phyloP scores from a whole-genome alignment of 768 basidiomycete genomes.

The Boletus reticulatus region DNA sequence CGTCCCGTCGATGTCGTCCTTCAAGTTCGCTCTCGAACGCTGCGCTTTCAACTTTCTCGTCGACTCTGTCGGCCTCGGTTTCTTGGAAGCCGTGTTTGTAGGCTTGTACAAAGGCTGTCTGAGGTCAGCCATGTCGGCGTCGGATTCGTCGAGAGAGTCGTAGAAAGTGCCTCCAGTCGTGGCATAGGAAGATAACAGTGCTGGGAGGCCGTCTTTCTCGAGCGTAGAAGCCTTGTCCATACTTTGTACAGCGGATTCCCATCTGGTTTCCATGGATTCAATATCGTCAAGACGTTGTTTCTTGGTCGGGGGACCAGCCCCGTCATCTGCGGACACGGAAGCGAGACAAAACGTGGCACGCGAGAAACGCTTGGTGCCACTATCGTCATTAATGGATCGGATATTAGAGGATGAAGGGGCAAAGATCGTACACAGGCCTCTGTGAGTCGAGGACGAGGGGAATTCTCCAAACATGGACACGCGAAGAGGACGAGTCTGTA shows the following conservation, averaged over 20 bases:
- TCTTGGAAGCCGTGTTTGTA: not conserved
- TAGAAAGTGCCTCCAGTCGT: slow-evolving; percentile 17
- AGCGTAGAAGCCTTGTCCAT: slow-evolving; percentile 44
- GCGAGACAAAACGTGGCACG: slow-evolving; percentile 33
- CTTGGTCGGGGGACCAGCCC: slow-evolving; percentile 41
- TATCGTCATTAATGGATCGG: slow-evolving; percentile 34
- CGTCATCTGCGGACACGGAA: slow-evolving; percentile 4
- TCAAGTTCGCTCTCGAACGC: slow-evolving; percentile 16
- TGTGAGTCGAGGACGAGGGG: slow-evolving; percentile 23
- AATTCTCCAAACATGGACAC: slow-evolving; percentile 32
- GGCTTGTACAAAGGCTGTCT: slow-evolving; percentile 1
- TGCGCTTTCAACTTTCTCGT: slow-evolving; percentile 14
- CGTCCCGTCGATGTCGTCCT: slow-evolving; percentile 8
- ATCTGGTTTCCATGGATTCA: slow-evolving; percentile 35
- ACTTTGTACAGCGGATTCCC: slow-evolving; percentile 47
- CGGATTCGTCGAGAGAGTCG: slow-evolving; percentile 29
- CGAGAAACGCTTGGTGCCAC: slow-evolving; percentile 43
- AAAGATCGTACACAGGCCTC: slow-evolving; percentile 26
- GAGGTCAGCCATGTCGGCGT: slow-evolving; percentile 14
- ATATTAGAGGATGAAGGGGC: slow-evolving; percentile 41
- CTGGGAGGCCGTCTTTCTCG: slow-evolving; percentile 50
- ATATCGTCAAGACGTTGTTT: slow-evolving; percentile 39
- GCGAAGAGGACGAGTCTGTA: slow-evolving; percentile 28
- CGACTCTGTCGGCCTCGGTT: slow-evolving; percentile 7
- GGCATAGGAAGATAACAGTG: slow-evolving; percentile 33